Conservation (phyloP, 2,329 filamentous ascomycete genomes). For the Capronia americana region DNA sequence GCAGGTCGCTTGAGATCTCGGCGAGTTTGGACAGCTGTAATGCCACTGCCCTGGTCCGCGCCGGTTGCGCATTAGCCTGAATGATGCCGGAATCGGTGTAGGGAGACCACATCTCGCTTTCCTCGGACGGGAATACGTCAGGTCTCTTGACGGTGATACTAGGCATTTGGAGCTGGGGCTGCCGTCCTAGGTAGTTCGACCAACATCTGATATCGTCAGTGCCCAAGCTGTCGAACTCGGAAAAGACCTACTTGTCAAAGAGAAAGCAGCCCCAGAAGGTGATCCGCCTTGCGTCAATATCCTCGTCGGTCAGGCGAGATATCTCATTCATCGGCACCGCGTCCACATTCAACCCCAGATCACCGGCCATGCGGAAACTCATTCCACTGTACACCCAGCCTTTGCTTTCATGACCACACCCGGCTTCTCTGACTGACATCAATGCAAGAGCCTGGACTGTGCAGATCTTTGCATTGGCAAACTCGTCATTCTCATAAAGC, state of each 20-base stretch:
- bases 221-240: slow-evolving; percentile 7
- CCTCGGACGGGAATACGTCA: slow-evolving; percentile 88
- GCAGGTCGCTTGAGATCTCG: slow-evolving; percentile 90
- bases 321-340: slow-evolving; percentile 67
- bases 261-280: slow-evolving; percentile 98
- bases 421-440: slow-evolving; percentile 96
- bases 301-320: slow-evolving; percentile 74
- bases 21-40: slow-evolving; percentile 82
- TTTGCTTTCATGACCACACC: slow-evolving; percentile 90
- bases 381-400: slow-evolving; percentile 99
- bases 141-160: slow-evolving; percentile 86
- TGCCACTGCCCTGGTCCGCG: slow-evolving; percentile 79
- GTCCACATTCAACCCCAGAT: slow-evolving; percentile 89
- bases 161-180: slow-evolving; percentile 81
- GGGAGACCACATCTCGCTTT: slow-evolving; percentile 83
- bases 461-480: slow-evolving; percentile 83
- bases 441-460: slow-evolving; percentile 92
- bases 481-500: slow-evolving; percentile 89
- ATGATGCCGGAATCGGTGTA: slow-evolving; percentile 85
- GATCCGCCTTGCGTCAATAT: slow-evolving; percentile 85
- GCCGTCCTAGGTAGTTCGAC: slow-evolving; percentile 93
- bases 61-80: slow-evolving; percentile 75
- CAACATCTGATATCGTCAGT: slow-evolving; percentile 66
- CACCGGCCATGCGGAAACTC: slow-evolving; percentile 96
- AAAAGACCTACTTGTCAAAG: slow-evolving; percentile 77